Conservation (phyloP, 78 protist species). For the Emiliania huxleyi region DNA sequence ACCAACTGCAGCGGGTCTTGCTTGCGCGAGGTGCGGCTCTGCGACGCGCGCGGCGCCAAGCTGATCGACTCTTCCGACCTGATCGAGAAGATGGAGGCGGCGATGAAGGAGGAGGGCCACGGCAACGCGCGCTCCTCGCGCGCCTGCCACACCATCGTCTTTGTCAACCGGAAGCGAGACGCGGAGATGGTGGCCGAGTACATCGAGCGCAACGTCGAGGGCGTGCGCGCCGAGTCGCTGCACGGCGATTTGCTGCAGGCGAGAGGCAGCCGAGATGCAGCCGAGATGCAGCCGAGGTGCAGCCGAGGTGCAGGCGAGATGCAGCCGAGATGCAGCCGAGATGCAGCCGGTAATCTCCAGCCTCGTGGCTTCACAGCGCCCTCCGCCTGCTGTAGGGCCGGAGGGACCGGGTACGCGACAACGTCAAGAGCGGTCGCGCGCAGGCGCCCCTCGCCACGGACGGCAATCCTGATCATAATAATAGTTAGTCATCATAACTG, state of each 20-base stretch:
- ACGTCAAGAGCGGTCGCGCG: conserved; percentile 7
- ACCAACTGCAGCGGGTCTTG: too few relatives aligned
- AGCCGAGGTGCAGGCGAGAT: too few relatives aligned
- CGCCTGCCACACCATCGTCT: neutral
- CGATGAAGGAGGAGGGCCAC: neutral
- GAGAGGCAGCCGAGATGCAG: too few relatives aligned
- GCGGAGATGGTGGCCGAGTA: neutral
- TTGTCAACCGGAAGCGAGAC: conserved; percentile 3
- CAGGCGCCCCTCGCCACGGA: neutral
- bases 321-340: too few relatives aligned
- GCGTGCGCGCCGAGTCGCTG: conserved; percentile 25
- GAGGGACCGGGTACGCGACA: neutral
- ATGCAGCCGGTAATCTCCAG: too few relatives aligned
- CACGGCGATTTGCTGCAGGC: conserved; percentile 56
- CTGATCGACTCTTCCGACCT: too few relatives aligned
- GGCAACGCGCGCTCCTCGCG: neutral
- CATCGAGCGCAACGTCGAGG: neutral
- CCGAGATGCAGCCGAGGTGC: too few relatives aligned
- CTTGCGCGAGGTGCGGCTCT: too few relatives aligned
- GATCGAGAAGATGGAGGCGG: too few relatives aligned
- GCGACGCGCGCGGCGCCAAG: too few relatives aligned
- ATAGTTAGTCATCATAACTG: neutral
- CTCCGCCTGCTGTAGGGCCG: conserved; percentile 18
- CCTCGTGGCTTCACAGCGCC: too few relatives aligned
- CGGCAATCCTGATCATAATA: neutral